These are phyloP conservation scores for Helichrysum umbraculigerum DNA, from an alignment of 129 eudicot genomes.

Conservation along the genomic window DNA sequence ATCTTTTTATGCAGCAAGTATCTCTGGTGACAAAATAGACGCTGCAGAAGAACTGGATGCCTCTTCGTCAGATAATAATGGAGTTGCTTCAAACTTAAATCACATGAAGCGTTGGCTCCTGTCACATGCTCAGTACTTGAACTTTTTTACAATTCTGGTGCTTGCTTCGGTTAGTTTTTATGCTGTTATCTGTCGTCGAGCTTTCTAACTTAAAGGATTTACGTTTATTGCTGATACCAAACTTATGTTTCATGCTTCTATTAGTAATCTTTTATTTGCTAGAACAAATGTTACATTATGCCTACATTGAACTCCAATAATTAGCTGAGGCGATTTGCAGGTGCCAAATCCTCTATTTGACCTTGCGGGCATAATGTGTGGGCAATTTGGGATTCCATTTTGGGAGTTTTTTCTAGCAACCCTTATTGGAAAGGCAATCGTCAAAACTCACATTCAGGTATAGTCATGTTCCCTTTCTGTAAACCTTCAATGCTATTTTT, in stretches of 20 bases:
- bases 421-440: conserved; percentile 81
- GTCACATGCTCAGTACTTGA: conserved; percentile 87
- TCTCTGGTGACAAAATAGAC: conserved; percentile 68
- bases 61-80: conserved; percentile 52
- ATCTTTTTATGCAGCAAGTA: conserved; percentile 57
- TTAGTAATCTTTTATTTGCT: not conserved
- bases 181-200: not conserved
- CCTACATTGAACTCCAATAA: not conserved
- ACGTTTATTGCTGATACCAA: not conserved
- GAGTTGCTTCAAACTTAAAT: conserved; percentile 51
- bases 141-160: conserved; percentile 76
- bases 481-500: not conserved
- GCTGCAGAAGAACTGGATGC: conserved; percentile 69
- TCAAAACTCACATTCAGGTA: conserved; percentile 98
- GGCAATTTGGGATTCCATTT: conserved; percentile 96
- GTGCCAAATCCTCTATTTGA: conserved; percentile 99
- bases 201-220: not conserved
- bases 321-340: conserved; percentile 40
- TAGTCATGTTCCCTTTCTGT: conserved; percentile 2
- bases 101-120: conserved; percentile 70
- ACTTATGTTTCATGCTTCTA: conserved; percentile 7
- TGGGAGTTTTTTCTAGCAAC: conserved; percentile 97
- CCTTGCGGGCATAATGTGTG: conserved; percentile 99
- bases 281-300: not conserved
- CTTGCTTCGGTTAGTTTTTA: conserved; percentile 88